Percentiles rank a stretch among this genome's conserved stretches.
These are phyloP conservation scores for Smittium culicis DNA, from an alignment of 371 early-diverging fungal species.

Conservation along the genomic window DNA sequence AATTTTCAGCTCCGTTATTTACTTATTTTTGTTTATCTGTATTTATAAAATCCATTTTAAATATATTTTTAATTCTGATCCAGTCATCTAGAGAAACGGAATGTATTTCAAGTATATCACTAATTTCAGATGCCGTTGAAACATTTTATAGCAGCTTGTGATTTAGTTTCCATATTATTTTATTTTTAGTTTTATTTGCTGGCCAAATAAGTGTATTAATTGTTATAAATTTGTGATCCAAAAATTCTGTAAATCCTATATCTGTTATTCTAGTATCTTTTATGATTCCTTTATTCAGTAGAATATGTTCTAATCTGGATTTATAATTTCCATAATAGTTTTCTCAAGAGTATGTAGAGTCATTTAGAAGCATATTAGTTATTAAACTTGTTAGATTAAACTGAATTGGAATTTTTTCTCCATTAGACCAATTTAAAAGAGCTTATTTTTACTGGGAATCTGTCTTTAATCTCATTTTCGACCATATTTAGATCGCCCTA, in stretches of 20 bases:
- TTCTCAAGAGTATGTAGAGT: background rate
- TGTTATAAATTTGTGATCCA: slow-evolving; percentile 2
- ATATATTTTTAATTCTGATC: background rate
- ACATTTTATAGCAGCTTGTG: no score
- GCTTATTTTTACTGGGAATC: background rate
- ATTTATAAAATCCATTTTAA: background rate
- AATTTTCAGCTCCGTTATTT: background rate
- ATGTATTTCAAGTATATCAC: background rate
- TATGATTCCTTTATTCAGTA: background rate
- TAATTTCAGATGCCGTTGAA: background rate
- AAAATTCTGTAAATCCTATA: background rate
- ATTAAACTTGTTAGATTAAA: background rate
- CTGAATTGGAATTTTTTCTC: background rate
- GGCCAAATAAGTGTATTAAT: background rate
- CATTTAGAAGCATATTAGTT: background rate
- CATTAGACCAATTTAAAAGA: background rate
- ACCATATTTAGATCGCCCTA: slow-evolving; percentile 3
- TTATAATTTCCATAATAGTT: background rate
- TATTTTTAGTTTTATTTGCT: slow-evolving; percentile 2
- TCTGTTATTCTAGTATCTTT: background rate
- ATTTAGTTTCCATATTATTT: no score
- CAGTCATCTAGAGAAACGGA: background rate
- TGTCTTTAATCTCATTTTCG: slow-evolving; percentile 1
- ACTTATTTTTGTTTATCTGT: background rate
- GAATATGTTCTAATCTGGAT: slow-evolving; percentile 5